Evolutionary conservation across 257 asterid species (phyloP), one percentile per base, ranked within the genome.

Genomic region (Solanum ahanhuiri): DNA sequence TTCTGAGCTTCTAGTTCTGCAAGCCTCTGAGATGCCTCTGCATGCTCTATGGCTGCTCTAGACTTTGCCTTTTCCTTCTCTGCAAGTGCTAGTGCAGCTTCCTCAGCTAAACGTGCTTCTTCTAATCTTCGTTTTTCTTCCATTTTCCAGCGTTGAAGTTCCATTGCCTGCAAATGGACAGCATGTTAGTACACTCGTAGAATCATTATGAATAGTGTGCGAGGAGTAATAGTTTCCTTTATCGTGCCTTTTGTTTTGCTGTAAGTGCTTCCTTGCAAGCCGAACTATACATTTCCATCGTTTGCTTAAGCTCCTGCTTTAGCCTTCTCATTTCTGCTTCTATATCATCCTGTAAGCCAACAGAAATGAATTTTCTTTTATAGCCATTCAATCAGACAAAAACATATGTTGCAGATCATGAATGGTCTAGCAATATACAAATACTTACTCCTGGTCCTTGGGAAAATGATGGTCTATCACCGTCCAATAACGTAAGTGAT

Each of bases 251-350:
- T 45, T 91, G 92, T 91, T 88, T 87, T 22, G 93, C 94, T n/a
- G 92, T 81, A 60, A 91, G 92, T 69, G 98, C 99, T 89, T 96
- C 98, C 86, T 88, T 95, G 95, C 98, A 95, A 18, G 97, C 98
- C 12, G 96, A 86, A 82, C 98, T 96, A 70, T 96, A 96, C 96
- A 95, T 92, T 88, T 95, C 98, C 97, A 96, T 95, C 45, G 98
- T 96, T 89, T 95, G 98, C 93, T 93, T 94, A 48, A 96, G 96
- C 91, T n/a, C n/a, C n/a, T n/a, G n/a, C n/a, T n/a, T n/a, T n/a
- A n/a, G n/a, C n/a, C n/a, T n/a, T n/a, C n/a, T n/a, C n/a, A n/a
- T n/a, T n/a, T n/a, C n/a, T n/a, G n/a, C n/a, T n/a, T n/a, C n/a
- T n/a, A n/a, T n/a, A n/a, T n/a, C n/a, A n/a, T n/a, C n/a, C n/a